Evolutionary conservation across 768 basidiomycete species (phyloP).

Genomic region (Mycena venus): DNA sequence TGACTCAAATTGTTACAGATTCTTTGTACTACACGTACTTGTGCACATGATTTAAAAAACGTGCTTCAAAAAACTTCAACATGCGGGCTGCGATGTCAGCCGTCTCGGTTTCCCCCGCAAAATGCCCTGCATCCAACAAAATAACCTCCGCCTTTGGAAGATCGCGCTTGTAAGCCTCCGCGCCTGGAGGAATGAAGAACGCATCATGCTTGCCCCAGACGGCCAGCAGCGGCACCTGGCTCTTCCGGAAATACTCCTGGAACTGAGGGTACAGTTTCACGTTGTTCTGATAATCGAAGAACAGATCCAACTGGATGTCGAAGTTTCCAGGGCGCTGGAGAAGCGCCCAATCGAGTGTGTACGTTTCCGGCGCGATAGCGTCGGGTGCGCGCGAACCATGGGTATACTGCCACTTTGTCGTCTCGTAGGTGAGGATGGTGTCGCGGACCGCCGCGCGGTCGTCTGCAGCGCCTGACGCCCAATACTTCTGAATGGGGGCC

Average conservation of each 20-base stretch:
- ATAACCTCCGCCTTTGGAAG: slow-evolving; percentile 52
- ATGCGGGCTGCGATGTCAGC: slow-evolving; percentile 50
- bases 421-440: slow-evolving; percentile 41
- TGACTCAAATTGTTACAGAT: too few relatives aligned
- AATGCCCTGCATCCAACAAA: slow-evolving; percentile 61
- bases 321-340: slow-evolving; percentile 52
- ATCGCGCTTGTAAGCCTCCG: slow-evolving; percentile 57
- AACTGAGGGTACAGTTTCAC: slow-evolving; percentile 57
- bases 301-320: slow-evolving; percentile 60
- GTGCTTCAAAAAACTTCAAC: slow-evolving; percentile 43
- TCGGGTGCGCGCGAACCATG: slow-evolving; percentile 52
- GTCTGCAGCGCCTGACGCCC: slow-evolving; percentile 44
- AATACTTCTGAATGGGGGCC: slow-evolving; percentile 47
- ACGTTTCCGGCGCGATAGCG: slow-evolving; percentile 52
- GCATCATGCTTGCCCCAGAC: slow-evolving; percentile 64
- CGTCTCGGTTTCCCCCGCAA: slow-evolving; percentile 57
- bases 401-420: slow-evolving; percentile 55
- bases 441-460: slow-evolving; percentile 41
- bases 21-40: not conserved
- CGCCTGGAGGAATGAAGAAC: slow-evolving; percentile 59
- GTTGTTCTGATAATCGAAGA: slow-evolving; percentile 56
- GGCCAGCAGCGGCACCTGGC: slow-evolving; percentile 57
- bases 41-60: too few relatives aligned
- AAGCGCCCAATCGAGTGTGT: slow-evolving; percentile 57
- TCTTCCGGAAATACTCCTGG: slow-evolving; percentile 57